A percentile compares a stretch with the other conserved stretches of the same genome.
Evolutionary conservation across 208 protist genomes (phyloP).

Genomic region (Herpetomonas muscarum): DNA sequence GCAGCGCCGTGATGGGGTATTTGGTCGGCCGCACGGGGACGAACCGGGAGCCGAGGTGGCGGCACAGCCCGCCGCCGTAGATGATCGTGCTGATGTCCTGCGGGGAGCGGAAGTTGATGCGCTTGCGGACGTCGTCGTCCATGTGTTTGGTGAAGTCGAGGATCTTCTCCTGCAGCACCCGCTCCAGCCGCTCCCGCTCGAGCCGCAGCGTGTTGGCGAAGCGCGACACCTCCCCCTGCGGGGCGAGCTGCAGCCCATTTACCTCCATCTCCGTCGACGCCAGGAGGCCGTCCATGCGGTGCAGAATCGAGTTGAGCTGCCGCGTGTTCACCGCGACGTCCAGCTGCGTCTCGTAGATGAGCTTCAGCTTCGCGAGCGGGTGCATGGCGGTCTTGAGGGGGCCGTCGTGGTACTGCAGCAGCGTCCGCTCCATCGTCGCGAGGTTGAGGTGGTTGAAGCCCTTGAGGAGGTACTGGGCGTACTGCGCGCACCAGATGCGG

Average conservation of each 20-base stretch:
- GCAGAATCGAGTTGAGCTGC: constrained; percentile 74
- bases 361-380: constrained; percentile 74
- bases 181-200: constrained; percentile 73
- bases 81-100: constrained; percentile 91
- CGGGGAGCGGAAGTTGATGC: constrained; percentile 84
- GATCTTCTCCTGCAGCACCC: constrained; percentile 81
- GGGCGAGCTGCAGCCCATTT: constrained; percentile 70
- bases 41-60: constrained; percentile 73
- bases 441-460: constrained; percentile 84
- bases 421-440: constrained; percentile 78
- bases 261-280: constrained; percentile 90
- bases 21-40: constrained; percentile 45
- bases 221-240: constrained; percentile 58
- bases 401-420: constrained; percentile 81
- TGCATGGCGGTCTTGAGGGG: constrained; percentile 54
- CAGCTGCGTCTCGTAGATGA: constrained; percentile 90
- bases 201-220: constrained; percentile 64
- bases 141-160: constrained; percentile 80
- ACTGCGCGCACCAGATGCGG: constrained; percentile 88
- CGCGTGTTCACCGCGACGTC: constrained; percentile 71
- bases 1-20: constrained; percentile 61
- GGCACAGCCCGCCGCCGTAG: constrained; percentile 81
- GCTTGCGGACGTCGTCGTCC: constrained; percentile 79
- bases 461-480: constrained; percentile 89
- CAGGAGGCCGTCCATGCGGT: constrained; percentile 90